Percentiles rank a stretch among this genome's conserved stretches.
Conservation (phyloP, 2,329 filamentous ascomycete species). For the Botrytis paeoniae region DNA sequence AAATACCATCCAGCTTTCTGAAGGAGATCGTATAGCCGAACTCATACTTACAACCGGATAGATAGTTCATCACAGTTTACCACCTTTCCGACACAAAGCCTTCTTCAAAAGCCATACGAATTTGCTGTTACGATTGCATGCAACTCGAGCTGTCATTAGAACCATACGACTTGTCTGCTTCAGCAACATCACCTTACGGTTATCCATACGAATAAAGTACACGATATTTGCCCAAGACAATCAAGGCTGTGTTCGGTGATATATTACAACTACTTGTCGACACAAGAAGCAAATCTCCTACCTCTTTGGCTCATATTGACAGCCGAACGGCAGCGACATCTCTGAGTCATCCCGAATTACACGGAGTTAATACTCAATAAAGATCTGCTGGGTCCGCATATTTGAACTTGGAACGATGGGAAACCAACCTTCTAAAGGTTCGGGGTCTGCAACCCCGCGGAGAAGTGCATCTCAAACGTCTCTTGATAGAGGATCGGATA, state of each 20-base stretch:
- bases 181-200: neutral
- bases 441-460: conserved; percentile 34
- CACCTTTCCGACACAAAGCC: neutral
- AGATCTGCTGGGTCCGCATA: neutral
- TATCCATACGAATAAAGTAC: neutral
- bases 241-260: neutral
- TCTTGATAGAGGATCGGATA: conserved; percentile 31
- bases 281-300: neutral
- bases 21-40: neutral
- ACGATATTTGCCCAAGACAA: neutral
- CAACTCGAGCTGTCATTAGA: neutral
- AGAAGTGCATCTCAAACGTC: conserved; percentile 34
- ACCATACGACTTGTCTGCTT: neutral
- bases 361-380: neutral
- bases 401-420: conserved; percentile 53
- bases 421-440: conserved; percentile 62
- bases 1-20: neutral
- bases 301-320: neutral
- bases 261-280: neutral
- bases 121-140: neutral
- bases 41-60: neutral
- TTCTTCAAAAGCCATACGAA: neutral
- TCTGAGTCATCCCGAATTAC: neutral
- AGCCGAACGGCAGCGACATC: neutral
- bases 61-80: neutral